These are phyloP conservation scores for Aureobasidium mangrovei DNA, from an alignment of 2,329 filamentous ascomycete genomes.

Conservation along the genomic window DNA sequence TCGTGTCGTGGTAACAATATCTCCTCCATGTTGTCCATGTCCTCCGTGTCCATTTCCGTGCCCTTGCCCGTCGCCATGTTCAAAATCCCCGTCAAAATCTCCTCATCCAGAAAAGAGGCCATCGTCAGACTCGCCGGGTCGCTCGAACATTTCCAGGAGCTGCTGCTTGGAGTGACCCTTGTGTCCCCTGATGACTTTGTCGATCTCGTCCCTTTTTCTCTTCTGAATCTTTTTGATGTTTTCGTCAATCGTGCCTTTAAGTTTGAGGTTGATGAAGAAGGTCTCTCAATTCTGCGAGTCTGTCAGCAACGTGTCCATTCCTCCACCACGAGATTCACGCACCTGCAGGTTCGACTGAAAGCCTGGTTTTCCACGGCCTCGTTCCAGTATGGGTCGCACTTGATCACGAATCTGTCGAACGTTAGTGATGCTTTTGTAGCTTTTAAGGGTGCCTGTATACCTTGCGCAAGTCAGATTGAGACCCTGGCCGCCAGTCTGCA, in stretches of 20 bases:
- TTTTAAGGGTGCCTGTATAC: no score
- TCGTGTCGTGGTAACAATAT: no score
- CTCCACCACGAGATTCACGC: no score
- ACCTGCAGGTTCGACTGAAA: constrained; percentile 52
- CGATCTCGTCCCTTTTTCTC: constrained; percentile 42
- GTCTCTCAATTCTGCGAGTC: constrained; percentile 57
- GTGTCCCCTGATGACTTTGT: constrained; percentile 36
- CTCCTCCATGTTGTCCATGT: no score
- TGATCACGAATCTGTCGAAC: constrained; percentile 38
- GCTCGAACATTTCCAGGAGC: background rate
- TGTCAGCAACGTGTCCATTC: no score
- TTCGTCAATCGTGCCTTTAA: constrained; percentile 50
- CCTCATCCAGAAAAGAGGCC: background rate
- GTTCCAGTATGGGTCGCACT: constrained; percentile 46
- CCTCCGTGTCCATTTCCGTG: background rate
- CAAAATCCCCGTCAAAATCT: background rate
- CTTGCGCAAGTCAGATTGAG: constrained; percentile 53
- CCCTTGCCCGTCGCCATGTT: background rate
- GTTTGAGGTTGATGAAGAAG: constrained; percentile 49
- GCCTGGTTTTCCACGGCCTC: constrained; percentile 28
- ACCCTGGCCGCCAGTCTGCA: constrained; percentile 49
- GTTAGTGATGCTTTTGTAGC: no score
- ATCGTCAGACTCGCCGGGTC: background rate
- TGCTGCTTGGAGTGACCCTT: constrained; percentile 3
- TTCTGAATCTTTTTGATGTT: constrained; percentile 48